Conservation (phyloP, 2,329 filamentous ascomycete species). For the Fusarium goolgardi region DNA sequence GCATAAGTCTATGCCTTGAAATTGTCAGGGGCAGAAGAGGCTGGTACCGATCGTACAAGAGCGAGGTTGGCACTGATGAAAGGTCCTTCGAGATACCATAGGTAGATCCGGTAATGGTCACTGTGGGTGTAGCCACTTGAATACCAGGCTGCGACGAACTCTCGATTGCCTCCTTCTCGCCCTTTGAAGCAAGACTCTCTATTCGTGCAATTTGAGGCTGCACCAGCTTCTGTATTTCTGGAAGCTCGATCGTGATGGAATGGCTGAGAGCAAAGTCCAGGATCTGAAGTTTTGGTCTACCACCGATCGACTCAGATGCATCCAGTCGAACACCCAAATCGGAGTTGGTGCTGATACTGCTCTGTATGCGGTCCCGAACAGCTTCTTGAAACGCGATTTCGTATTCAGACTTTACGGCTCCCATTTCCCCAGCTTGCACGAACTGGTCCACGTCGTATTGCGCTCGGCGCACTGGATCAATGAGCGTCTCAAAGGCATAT, state of each 20-base stretch:
- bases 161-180: conserved; percentile 27
- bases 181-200: conserved; percentile 36
- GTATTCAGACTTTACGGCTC: conserved; percentile 32
- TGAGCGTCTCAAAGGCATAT: conserved; percentile 61
- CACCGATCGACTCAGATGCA: conserved; percentile 38
- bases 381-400: conserved; percentile 39
- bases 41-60: conserved; percentile 55
- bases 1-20: conserved; percentile 51
- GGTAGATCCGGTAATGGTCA: conserved; percentile 55
- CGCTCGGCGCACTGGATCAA: conserved; percentile 56
- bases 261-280: conserved; percentile 57
- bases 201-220: conserved; percentile 44
- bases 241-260: conserved; percentile 52
- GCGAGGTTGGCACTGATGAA: conserved; percentile 48
- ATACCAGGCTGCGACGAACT: conserved; percentile 28
- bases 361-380: conserved; percentile 37
- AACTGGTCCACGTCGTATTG: conserved; percentile 55
- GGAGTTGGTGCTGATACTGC: conserved; percentile 48
- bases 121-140: conserved; percentile 47
- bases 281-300: conserved; percentile 39
- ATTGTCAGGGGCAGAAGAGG: conserved; percentile 53
- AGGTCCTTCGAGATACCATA: conserved; percentile 53
- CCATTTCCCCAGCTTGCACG: conserved; percentile 37
- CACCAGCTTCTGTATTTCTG: conserved; percentile 47
- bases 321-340: conserved; percentile 56